Evolutionary conservation across 768 basidiomycete genomes (phyloP), one percentile per base, ranked within the genome.

Genomic region (Crassisporium funariophilum): DNA sequence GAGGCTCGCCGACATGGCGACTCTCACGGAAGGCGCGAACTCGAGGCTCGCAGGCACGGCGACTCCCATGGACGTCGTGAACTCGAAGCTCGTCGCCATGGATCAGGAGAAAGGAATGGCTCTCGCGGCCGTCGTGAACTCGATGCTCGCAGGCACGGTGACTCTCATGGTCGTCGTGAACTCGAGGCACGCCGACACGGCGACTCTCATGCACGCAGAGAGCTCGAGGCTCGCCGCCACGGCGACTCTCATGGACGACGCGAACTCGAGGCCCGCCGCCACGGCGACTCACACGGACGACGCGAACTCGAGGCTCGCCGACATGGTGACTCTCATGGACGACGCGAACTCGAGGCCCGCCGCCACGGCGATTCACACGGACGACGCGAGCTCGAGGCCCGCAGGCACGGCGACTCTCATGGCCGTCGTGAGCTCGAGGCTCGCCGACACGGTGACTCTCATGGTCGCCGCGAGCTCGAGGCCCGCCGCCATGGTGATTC

Each of bases 1-100:
- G 37, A 45, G 13, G 47, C 37, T 21, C 54, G 54, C 46, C 46
- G 54, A 24, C 51, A 53, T 23, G 51, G 51, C 46, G 47, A n/a
- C n/a, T n/a, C n/a, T n/a, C n/a, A n/a, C 17, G 21, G 34, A 10
- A 36, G 41, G 20, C 33, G 48, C 19, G 42, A 17, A 25, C 49
- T 50, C 29, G 48, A 43, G 23, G 42, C 42, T 16, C 48, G 41
- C 48, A 13, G 44, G n/a, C n/a, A 22, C 19, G 44, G 44, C 3
- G 44, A 46, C 19, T n/a, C 34, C 22, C 36, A 36, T 12, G 50
- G 44, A 15, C 46, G 44, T 27, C 37, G 37, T 12, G n/a, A n/a
- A 33, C 41, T 15, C 15, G 44, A 5, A 38, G 52, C 52, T 20
- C 52, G 52, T 45, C 46, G 52, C 24, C 51, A 47, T 23, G 41